A percentile compares a stretch with the other conserved stretches of the same genome.
These are phyloP conservation scores for Agrostemma githago DNA, from an alignment of 148 eudicot genomes.

Conservation along the genomic window DNA sequence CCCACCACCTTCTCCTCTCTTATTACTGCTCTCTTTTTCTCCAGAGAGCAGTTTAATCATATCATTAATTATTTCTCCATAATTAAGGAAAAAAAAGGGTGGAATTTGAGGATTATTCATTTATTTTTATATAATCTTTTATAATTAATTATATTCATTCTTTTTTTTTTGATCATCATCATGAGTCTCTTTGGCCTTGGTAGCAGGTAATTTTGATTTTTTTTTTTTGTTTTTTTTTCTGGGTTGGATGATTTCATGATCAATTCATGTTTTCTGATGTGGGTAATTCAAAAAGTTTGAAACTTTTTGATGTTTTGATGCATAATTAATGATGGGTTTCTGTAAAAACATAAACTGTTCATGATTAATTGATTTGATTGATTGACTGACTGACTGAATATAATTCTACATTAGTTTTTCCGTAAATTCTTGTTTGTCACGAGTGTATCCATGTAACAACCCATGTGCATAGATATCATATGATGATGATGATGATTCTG, in stretches of 20 bases:
- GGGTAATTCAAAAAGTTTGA: background rate
- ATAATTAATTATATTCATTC: too few species aligned
- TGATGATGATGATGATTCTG: too few species aligned
- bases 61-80: background rate
- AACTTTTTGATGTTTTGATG: constrained; percentile 4
- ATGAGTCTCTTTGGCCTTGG: constrained; percentile 77
- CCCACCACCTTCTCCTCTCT: background rate
- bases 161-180: constrained; percentile 12
- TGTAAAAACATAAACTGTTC: background rate
- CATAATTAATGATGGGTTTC: background rate
- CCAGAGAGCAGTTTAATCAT: background rate
- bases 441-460: background rate
- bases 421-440: background rate
- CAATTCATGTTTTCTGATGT: background rate
- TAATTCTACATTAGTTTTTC: background rate
- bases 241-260: background rate
- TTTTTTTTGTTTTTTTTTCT: background rate
- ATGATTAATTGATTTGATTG: background rate
- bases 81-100: background rate
- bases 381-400: constrained; percentile 1
- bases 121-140: background rate
- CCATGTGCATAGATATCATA: too few species aligned
- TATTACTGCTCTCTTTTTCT: background rate
- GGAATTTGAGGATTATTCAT: background rate
- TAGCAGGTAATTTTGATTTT: constrained; percentile 40